Conservation (phyloP, 345 rosid species). For the Hypericum perforatum region DNA sequence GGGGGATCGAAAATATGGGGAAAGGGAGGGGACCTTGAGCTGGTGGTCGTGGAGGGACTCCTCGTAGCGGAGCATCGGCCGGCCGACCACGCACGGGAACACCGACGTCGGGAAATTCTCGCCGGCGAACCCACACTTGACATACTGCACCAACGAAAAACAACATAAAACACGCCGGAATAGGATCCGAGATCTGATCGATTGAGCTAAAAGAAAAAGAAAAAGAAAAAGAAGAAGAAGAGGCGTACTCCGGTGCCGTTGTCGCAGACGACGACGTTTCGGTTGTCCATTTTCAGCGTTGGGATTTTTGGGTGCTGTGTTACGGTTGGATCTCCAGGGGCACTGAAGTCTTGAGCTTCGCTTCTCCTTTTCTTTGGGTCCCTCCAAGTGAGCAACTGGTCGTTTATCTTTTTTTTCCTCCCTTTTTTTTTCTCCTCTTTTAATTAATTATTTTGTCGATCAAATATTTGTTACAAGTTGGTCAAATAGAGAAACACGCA, state of each 20-base stretch:
- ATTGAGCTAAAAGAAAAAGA: constrained; percentile 1
- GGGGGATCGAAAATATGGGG: not conserved
- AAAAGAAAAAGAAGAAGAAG: not conserved
- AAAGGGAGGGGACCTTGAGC: constrained; percentile 43
- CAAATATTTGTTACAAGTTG: no score
- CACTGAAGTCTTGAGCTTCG: no score
- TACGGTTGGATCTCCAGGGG: no score
- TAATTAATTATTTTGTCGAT: no score
- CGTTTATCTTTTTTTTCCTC: no score
- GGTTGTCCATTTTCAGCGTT: constrained; percentile 61
- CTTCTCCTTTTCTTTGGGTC: no score
- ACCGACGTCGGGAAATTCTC: constrained; percentile 96
- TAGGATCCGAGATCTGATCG: not conserved
- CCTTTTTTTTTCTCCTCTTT: no score
- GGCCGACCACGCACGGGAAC: constrained; percentile 87
- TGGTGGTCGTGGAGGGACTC: constrained; percentile 89
- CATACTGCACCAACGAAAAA: constrained; percentile 45
- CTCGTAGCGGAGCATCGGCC: constrained; percentile 86
- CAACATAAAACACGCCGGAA: constrained; percentile 3
- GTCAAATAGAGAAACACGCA: no score
- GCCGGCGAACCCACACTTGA: constrained; percentile 96
- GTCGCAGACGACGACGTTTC: constrained; percentile 85
- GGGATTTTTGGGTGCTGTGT: no score
- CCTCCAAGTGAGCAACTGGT: no score
- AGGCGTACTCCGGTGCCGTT: constrained; percentile 86